A percentile compares a stretch with the other conserved stretches of the same genome.
These are phyloP conservation scores for Graphiopsis chlorocephala DNA, from an alignment of 2,329 filamentous ascomycete genomes.

Conservation along the genomic window DNA sequence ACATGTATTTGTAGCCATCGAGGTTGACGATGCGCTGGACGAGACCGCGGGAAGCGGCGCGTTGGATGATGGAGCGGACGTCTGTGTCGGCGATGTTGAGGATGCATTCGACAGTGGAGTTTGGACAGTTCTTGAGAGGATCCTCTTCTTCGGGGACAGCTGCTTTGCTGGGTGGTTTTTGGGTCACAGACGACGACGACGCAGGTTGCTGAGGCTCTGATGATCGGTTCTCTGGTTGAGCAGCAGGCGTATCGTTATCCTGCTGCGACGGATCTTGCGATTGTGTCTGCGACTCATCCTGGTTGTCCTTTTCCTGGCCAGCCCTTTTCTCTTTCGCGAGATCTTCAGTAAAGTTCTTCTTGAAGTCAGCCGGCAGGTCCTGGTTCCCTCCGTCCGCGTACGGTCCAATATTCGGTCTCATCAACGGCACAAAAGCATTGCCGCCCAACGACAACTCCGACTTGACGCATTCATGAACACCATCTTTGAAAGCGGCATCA, in stretches of 20 bases:
- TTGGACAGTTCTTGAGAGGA: constrained; percentile 20
- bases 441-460: constrained; percentile 25
- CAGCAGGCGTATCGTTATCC: background rate
- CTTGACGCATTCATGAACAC: constrained; percentile 24
- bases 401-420: constrained; percentile 30
- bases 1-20: constrained; percentile 49
- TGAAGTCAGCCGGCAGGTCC: constrained; percentile 32
- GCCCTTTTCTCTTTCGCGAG: constrained; percentile 13
- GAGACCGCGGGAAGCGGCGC: constrained; percentile 47
- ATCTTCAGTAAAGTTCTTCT: constrained; percentile 20
- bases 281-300: background rate
- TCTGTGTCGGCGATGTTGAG: constrained; percentile 35
- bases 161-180: background rate
- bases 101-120: constrained; percentile 24
- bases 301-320: background rate
- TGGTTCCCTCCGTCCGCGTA: constrained; percentile 29
- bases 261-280: background rate
- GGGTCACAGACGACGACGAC: background rate
- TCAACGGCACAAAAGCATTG: constrained; percentile 24
- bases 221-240: background rate
- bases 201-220: background rate
- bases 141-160: background rate
- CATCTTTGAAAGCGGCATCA: background rate
- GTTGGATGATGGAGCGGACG: constrained; percentile 44
- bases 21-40: constrained; percentile 43